phyloP scores from a whole-genome alignment of 1,284 basidiomycete species.

The Boletellus dicymbophilus region DNA sequence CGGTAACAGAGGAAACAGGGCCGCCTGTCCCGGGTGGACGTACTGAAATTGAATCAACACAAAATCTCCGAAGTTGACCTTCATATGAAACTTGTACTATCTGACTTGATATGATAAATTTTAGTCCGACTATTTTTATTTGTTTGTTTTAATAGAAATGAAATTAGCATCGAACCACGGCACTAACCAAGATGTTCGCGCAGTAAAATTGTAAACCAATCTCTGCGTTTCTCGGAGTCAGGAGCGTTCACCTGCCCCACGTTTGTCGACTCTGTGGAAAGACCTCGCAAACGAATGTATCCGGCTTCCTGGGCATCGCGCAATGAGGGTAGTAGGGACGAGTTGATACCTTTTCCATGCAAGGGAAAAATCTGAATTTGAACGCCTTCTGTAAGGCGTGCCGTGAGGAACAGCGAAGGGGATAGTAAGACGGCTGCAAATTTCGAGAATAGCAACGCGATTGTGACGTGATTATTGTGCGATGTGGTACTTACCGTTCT shows the following conservation, averaged over 20 bases:
- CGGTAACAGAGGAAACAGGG: constrained; percentile 37
- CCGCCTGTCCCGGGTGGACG: constrained; percentile 29
- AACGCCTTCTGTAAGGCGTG: constrained; percentile 48
- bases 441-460: constrained; percentile 20
- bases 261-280: constrained; percentile 21
- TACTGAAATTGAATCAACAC: constrained; percentile 49
- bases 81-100: constrained; percentile 67
- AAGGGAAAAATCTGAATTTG: constrained; percentile 51
- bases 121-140: constrained; percentile 80
- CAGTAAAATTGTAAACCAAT: constrained; percentile 68
- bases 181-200: constrained; percentile 62
- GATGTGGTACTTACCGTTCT: constrained; percentile 48
- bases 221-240: constrained; percentile 44
- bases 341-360: constrained; percentile 38
- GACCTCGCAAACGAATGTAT: constrained; percentile 53
- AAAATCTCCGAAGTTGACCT: constrained; percentile 54
- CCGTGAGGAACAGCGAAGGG: constrained; percentile 59
- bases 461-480: constrained; percentile 8
- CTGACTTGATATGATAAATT: constrained; percentile 67
- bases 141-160: too few relatives aligned
- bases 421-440: constrained; percentile 54
- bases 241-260: constrained; percentile 3
- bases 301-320: constrained; percentile 50
- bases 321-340: constrained; percentile 52
- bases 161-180: too few relatives aligned